These are phyloP conservation scores for Pleurotus tuber-regium DNA, from an alignment of 768 basidiomycete species.

Conservation along the genomic window DNA sequence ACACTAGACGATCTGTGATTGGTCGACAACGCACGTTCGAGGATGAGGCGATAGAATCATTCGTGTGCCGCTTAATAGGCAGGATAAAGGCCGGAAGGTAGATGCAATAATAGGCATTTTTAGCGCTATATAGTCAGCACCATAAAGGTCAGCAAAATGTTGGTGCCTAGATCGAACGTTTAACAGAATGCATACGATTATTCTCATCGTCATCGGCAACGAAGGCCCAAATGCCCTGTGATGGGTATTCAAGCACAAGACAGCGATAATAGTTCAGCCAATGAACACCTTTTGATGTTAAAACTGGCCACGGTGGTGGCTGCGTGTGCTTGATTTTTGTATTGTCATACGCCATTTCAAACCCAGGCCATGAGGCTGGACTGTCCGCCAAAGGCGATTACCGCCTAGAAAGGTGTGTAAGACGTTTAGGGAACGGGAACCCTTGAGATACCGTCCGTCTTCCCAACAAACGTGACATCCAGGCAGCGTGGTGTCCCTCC, in stretches of 20 bases:
- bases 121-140: too few relatives aligned
- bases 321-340: too few relatives aligned
- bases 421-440: too few relatives aligned
- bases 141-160: background rate
- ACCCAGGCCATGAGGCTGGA: too few relatives aligned
- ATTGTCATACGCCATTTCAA: too few relatives aligned
- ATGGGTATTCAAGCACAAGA: background rate
- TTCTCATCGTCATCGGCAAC: background rate
- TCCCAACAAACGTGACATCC: too few relatives aligned
- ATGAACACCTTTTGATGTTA: background rate
- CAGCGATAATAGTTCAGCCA: background rate
- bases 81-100: background rate
- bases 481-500: too few relatives aligned
- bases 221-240: background rate
- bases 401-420: too few relatives aligned
- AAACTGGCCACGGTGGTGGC: background rate
- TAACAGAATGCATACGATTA: background rate
- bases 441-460: too few relatives aligned
- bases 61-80: slow-evolving; percentile 6
- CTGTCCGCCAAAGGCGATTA: too few relatives aligned
- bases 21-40: slow-evolving; percentile 28
- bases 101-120: background rate
- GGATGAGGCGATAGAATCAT: background rate
- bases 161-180: background rate
- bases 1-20: slow-evolving; percentile 22